These are phyloP conservation scores for Sporothrix protearum DNA, from an alignment of 2,329 filamentous ascomycete species.

Conservation along the genomic window DNA sequence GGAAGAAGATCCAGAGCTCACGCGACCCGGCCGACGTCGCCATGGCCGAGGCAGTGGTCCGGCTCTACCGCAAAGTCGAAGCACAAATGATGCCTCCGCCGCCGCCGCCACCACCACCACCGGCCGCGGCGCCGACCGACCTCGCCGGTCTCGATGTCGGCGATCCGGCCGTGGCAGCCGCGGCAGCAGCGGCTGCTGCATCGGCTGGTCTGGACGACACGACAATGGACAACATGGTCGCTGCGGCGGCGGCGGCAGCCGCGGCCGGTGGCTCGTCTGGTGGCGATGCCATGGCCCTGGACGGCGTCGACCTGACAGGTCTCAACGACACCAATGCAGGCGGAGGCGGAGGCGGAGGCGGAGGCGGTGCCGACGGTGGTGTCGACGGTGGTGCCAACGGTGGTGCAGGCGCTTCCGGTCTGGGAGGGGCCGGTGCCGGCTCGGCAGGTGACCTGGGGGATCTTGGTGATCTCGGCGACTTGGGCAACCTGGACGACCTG, in stretches of 20 bases:
- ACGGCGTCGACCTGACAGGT: conserved; percentile 15
- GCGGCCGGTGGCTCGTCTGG: background rate
- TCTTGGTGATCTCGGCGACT: conserved; percentile 24
- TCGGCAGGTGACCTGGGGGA: conserved; percentile 24
- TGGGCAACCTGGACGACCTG: conserved; percentile 22
- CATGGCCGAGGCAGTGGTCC: conserved; percentile 59
- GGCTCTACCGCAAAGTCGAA: conserved; percentile 62
- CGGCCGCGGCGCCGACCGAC: background rate
- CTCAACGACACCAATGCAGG: background rate
- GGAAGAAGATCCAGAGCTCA: conserved; percentile 52
- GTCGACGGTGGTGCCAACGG: background rate
- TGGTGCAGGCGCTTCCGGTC: background rate
- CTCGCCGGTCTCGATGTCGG: conserved; percentile 18
- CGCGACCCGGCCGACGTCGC: conserved; percentile 41
- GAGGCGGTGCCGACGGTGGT: background rate
- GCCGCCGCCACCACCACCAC: conserved; percentile 10
- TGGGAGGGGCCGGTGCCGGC: background rate
- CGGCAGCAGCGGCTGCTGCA: conserved; percentile 14
- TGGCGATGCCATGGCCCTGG: conserved; percentile 22
- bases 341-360: background rate
- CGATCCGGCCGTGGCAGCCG: background rate
- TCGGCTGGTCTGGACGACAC: conserved; percentile 20
- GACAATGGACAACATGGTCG: conserved; percentile 24
- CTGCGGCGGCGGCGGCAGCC: conserved; percentile 11
- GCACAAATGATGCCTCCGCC: conserved; percentile 51